Conservation (phyloP, 1,284 basidiomycete species). For the Cutaneotrichosporon sp. region DNA sequence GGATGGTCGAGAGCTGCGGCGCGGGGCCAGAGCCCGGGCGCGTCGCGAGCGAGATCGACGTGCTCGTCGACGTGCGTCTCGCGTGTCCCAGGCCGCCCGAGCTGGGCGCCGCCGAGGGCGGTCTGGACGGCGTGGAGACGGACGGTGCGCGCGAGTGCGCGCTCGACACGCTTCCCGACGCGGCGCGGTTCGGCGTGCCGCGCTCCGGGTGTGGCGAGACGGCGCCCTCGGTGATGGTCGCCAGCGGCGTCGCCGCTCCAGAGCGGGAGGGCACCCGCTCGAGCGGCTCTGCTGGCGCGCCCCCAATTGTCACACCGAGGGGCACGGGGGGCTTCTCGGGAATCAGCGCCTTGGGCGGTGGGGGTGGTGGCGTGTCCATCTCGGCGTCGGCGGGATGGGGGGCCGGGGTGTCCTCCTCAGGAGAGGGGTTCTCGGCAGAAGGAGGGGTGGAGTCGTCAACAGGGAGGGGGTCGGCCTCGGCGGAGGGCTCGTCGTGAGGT, state of each 20-base stretch:
- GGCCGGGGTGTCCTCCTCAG: neutral
- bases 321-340: slow-evolving; percentile 12
- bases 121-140: slow-evolving; percentile 32
- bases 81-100: slow-evolving; percentile 29
- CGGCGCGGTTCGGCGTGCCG: slow-evolving; percentile 11
- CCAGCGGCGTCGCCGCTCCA: neutral
- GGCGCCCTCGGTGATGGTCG: neutral
- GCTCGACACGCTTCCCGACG: slow-evolving; percentile 14
- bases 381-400: no score
- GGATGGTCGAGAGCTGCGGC: slow-evolving; percentile 54
- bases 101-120: slow-evolving; percentile 17
- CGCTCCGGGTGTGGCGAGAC: slow-evolving; percentile 12
- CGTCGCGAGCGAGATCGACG: slow-evolving; percentile 40
- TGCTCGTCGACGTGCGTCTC: slow-evolving; percentile 37
- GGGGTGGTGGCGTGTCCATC: slow-evolving; percentile 15
- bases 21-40: slow-evolving; percentile 19
- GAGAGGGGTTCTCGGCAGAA: neutral
- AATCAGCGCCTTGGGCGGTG: slow-evolving; percentile 11
- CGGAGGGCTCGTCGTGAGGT: neutral
- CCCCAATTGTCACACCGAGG: slow-evolving; percentile 6
- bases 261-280: neutral
- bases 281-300: neutral
- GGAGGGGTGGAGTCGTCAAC: no score
- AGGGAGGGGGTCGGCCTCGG: neutral
- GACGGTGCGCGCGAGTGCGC: slow-evolving; percentile 3